Base-by-base conservation (phyloP, 257 asterid genomes). In the Cinchona pubescens region DNA sequence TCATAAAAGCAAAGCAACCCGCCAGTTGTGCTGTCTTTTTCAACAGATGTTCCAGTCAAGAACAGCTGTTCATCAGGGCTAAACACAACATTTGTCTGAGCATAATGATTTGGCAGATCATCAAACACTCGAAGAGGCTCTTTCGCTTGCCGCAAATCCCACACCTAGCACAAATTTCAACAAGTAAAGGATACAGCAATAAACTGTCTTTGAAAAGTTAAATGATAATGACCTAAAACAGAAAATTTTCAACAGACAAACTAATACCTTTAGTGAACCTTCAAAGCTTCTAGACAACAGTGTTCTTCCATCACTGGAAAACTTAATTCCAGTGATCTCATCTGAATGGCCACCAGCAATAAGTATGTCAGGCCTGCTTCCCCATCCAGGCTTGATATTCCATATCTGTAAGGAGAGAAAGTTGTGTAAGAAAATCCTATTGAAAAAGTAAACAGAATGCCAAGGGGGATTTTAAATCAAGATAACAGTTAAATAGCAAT, bases 371-470 rank as follows among this genome's bases (percentile, higher is more conserved):
- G 99, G 99, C 81, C 95, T 89, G 87, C 96, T 89, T 78, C 93
- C 99, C 99, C 97, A 94, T 79, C 97, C 98, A 82, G 99, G 88
- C 83, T 92, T 94, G 77, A 90, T 84, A 82, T 84, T 94, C 99
- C 99, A 94, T 81, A 94, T 83, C 97, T 94, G 83, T 72, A 81
- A 74, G 80, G 48, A 68, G 43, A 48, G 48, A 35, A 42, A 58
- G 72, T n/a, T 66, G 38, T 34, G 61, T 58, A 61, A 73, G 55
- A 35, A 72, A 56, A 58, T 16, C 30, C 19, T 65, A 27, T 3
- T 16, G 16, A 23, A 58, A 67, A 0, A 63, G 48, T 21, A 72
- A 58, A 65, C 38, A 32, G 1, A 58, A 73, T 35, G 62, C 25
- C 25, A 19, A 6, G 19, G 1, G 38, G 25, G 29, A 42, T 38